A percentile compares a stretch with the other conserved stretches of the same genome.
phyloP scores from a whole-genome alignment of 2,329 filamentous ascomycete species.

The Pseudocercospora crystallina region DNA sequence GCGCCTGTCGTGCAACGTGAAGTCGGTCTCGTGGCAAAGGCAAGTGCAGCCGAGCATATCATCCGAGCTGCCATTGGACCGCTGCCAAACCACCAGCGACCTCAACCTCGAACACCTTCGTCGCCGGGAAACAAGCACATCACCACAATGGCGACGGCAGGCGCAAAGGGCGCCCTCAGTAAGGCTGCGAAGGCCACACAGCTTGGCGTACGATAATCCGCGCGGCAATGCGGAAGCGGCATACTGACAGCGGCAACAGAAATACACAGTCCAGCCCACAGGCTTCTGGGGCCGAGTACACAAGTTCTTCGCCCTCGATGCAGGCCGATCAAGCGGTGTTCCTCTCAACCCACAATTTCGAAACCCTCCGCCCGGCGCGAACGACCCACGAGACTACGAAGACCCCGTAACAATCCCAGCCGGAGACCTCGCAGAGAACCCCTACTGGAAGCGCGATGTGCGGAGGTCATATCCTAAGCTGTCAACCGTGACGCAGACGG shows the following conservation, averaged over 20 bases:
- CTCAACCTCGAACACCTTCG: constrained; percentile 5
- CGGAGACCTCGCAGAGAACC: constrained; percentile 84
- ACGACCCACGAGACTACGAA: constrained; percentile 70
- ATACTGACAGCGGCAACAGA: constrained; percentile 55
- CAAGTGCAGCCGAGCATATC: constrained; percentile 16
- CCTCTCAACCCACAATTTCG: constrained; percentile 92
- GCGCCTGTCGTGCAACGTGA: neutral
- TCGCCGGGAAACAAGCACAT: neutral
- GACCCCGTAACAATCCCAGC: constrained; percentile 84
- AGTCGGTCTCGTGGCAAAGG: neutral
- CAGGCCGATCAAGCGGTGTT: constrained; percentile 84
- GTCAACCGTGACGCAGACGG: constrained; percentile 77
- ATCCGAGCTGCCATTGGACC: constrained; percentile 13
- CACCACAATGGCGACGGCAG: constrained; percentile 19
- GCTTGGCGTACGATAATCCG: constrained; percentile 14
- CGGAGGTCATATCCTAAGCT: constrained; percentile 79
- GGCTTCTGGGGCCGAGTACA: constrained; percentile 87
- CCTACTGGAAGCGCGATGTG: constrained; percentile 92
- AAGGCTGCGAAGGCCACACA: constrained; percentile 20
- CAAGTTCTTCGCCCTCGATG: constrained; percentile 74
- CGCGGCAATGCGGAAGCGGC: neutral
- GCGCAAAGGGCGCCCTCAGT: constrained; percentile 19
- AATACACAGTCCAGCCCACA: constrained; percentile 89
- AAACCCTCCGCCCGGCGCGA: constrained; percentile 74
- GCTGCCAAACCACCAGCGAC: neutral